A percentile compares a stretch with the other conserved stretches of the same genome.
These are phyloP conservation scores for Calonectria leucothoes DNA, from an alignment of 2,329 filamentous ascomycete species.

Conservation along the genomic window DNA sequence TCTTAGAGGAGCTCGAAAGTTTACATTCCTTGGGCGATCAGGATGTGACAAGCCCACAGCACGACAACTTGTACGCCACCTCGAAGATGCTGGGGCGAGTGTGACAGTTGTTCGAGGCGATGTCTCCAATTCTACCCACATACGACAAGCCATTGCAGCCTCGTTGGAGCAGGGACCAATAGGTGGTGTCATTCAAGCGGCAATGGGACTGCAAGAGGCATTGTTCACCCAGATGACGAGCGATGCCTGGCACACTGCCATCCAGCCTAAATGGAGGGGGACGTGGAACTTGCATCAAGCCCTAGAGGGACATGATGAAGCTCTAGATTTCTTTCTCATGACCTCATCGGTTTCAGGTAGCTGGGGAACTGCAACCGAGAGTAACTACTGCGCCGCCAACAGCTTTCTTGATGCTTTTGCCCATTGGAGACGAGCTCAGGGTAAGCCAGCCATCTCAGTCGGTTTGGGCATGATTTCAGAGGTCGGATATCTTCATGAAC, in stretches of 20 bases:
- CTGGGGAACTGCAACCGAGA: constrained; percentile 47
- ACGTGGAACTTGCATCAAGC: constrained; percentile 41
- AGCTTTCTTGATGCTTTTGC: constrained; percentile 43
- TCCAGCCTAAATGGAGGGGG: constrained; percentile 47
- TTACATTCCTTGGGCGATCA: constrained; percentile 42
- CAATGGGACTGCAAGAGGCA: constrained; percentile 33
- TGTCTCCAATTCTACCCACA: constrained; percentile 11
- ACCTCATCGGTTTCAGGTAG: constrained; percentile 48
- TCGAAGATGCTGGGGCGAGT: constrained; percentile 1
- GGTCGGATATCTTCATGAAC: constrained; percentile 20
- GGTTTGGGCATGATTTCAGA: constrained; percentile 30
- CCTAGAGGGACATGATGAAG: neutral
- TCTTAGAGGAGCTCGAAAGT: constrained; percentile 36
- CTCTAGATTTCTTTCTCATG: constrained; percentile 51
- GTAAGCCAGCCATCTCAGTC: constrained; percentile 14
- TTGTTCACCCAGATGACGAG: neutral
- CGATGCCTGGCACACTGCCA: constrained; percentile 11
- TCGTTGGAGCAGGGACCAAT: constrained; percentile 16
- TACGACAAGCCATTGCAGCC: neutral
- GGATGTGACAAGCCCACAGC: constrained; percentile 35
- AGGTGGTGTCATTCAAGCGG: constrained; percentile 35
- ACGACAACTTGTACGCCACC: constrained; percentile 24
- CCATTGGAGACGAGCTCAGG: constrained; percentile 15
- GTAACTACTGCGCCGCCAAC: constrained; percentile 52
- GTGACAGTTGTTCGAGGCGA: constrained; percentile 10